Evolutionary conservation across 768 basidiomycete species (phyloP).

Genomic region (Kwoniella sp.): DNA sequence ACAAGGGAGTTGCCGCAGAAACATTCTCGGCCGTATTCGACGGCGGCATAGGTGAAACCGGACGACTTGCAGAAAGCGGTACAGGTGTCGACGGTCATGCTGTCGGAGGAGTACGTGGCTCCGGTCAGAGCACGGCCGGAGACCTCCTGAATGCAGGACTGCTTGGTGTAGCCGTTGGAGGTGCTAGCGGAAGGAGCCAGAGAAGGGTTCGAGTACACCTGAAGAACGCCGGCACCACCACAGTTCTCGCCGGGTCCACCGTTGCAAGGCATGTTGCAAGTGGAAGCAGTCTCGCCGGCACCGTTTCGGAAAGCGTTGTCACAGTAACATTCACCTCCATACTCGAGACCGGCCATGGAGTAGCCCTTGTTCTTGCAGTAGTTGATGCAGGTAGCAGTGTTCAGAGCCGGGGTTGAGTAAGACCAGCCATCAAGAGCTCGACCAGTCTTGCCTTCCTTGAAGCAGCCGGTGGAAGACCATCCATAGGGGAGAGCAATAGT

Average conservation of each 20-base stretch:
- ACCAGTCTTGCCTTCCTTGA: conserved; percentile 18
- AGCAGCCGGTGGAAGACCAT: conserved; percentile 24
- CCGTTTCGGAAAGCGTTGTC: conserved; percentile 30
- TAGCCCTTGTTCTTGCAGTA: conserved; percentile 27
- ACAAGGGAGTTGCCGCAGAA: conserved; percentile 36
- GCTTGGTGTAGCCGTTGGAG: conserved; percentile 23
- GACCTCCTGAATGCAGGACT: conserved; percentile 28
- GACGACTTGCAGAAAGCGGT: conserved; percentile 24
- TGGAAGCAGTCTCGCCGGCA: conserved; percentile 20
- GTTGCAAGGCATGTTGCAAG: conserved; percentile 31
- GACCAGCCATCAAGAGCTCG: conserved; percentile 24
- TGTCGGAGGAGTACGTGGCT: conserved; percentile 11
- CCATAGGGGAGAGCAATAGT: conserved; percentile 28
- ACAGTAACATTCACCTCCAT: conserved; percentile 35
- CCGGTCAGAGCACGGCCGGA: conserved; percentile 28
- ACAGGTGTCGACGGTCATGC: conserved; percentile 33
- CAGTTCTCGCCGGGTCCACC: conserved; percentile 26
- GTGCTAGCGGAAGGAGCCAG: conserved; percentile 12
- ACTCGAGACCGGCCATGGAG: conserved; percentile 33
- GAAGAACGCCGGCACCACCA: conserved; percentile 25
- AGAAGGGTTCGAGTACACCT: conserved; percentile 31
- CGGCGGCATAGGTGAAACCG: conserved; percentile 28
- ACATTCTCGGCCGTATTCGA: conserved; percentile 40
- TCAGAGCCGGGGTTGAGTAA: conserved; percentile 18
- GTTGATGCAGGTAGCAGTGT: conserved; percentile 24